Percentiles rank a stretch among this genome's conserved stretches.
phyloP scores from a whole-genome alignment of 345 rosid species.

The Hibiscus tridactylites region DNA sequence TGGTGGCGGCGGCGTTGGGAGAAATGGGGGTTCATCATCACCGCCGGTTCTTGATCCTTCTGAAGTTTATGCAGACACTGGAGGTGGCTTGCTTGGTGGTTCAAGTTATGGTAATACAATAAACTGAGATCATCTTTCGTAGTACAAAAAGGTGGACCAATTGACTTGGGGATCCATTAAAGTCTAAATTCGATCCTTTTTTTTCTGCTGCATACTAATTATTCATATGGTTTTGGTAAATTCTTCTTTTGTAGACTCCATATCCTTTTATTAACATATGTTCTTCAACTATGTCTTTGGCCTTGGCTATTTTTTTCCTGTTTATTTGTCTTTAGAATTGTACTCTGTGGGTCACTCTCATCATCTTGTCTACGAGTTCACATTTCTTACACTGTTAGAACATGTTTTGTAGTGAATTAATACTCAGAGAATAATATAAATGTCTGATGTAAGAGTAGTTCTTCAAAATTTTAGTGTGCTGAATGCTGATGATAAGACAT shows the following conservation, averaged over 20 bases:
- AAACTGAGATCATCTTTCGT: constrained; percentile 25
- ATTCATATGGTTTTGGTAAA: constrained; percentile 23
- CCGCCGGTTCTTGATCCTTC: constrained; percentile 48
- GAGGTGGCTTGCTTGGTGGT: constrained; percentile 57
- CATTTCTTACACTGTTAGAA: constrained; percentile 9
- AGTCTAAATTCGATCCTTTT: constrained; percentile 1
- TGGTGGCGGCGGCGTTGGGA: constrained; percentile 16
- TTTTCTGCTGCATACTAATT: constrained; percentile 21
- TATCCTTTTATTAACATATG: constrained; percentile 13
- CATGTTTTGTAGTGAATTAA: constrained; percentile 12
- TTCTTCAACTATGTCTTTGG: constrained; percentile 15
- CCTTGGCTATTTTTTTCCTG: constrained; percentile 1
- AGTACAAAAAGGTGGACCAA: not conserved
- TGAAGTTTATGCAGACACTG: constrained; percentile 49
- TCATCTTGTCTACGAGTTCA: constrained; percentile 12
- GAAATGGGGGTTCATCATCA: constrained; percentile 47
- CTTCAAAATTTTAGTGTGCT: constrained; percentile 9
- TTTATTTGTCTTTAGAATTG: constrained; percentile 13
- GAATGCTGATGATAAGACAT: constrained; percentile 6
- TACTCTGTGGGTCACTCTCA: constrained; percentile 6
- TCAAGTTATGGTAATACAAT: constrained; percentile 57
- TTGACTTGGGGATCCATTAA: not conserved
- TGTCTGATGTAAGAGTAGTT: constrained; percentile 15
- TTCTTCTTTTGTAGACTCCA: constrained; percentile 13
- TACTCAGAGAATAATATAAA: not conserved